phyloP scores from a whole-genome alignment of 176 grass and related monocot genomes.

The Olyra latifolia region DNA sequence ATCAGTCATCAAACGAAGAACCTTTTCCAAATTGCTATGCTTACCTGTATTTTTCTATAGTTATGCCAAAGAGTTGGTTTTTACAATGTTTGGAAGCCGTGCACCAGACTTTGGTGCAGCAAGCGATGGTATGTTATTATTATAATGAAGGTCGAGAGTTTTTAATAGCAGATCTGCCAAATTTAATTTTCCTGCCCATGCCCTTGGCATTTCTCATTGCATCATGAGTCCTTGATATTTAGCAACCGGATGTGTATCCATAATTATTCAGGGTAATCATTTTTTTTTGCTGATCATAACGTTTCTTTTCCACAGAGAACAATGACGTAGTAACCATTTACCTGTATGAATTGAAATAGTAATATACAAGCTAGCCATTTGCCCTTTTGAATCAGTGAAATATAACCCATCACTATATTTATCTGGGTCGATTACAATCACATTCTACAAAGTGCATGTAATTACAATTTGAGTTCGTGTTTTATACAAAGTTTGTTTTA shows the following conservation, averaged over 20 bases:
- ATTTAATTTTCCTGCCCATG: background rate
- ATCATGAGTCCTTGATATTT: background rate
- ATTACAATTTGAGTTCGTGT: background rate
- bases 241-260: background rate
- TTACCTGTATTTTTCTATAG: conserved; percentile 43
- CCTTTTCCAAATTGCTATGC: background rate
- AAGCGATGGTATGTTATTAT: conserved; percentile 76
- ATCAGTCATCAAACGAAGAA: background rate
- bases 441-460: background rate
- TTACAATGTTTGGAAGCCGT: conserved; percentile 65
- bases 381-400: conserved; percentile 2
- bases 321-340: background rate
- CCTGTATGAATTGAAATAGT: background rate
- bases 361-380: conserved; percentile 1
- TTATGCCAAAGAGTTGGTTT: conserved; percentile 92
- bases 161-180: conserved; percentile 17
- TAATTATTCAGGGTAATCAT: background rate
- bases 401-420: background rate
- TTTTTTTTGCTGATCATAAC: background rate
- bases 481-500: conserved; percentile 10
- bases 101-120: conserved; percentile 92
- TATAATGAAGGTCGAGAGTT: background rate
- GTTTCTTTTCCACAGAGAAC: background rate
- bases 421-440: background rate
- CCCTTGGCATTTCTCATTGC: background rate